These are phyloP conservation scores for Microdochium trichocladiopsis DNA, from an alignment of 2,329 filamentous ascomycete genomes.

Conservation along the genomic window DNA sequence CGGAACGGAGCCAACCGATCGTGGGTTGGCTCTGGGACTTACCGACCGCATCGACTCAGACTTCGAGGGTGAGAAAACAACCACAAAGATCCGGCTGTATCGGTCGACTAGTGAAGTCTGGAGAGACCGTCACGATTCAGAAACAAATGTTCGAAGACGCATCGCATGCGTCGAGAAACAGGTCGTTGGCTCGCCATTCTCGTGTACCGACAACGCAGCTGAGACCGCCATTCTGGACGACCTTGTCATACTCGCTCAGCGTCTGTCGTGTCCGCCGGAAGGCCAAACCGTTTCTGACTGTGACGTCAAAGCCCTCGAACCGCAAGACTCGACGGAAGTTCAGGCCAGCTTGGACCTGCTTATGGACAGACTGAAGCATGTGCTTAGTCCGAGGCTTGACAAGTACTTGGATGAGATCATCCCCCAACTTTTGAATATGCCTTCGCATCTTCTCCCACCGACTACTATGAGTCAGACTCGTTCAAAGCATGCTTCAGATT, in stretches of 20 bases:
- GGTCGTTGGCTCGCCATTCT: neutral
- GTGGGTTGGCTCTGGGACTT: too few species aligned
- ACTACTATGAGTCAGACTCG: neutral
- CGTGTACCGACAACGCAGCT: neutral
- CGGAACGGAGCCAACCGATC: too few species aligned
- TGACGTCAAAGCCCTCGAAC: neutral
- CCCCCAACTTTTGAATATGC: neutral
- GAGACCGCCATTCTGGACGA: neutral
- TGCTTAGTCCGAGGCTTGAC: neutral
- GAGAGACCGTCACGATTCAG: too few species aligned
- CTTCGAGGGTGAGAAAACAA: too few species aligned
- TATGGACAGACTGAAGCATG: neutral
- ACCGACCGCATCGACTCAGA: too few species aligned
- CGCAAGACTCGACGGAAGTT: neutral
- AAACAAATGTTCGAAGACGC: neutral
- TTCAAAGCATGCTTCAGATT: neutral
- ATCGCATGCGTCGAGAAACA: neutral
- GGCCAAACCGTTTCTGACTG: neutral
- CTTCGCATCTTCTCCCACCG: neutral
- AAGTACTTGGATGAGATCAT: neutral
- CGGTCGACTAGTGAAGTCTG: too few species aligned
- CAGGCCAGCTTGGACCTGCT: neutral
- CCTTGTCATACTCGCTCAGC: neutral
- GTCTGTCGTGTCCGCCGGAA: neutral
- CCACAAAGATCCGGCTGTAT: too few species aligned